phyloP scores from a whole-genome alignment of 768 basidiomycete species.

The Tylopilus sp. region DNA sequence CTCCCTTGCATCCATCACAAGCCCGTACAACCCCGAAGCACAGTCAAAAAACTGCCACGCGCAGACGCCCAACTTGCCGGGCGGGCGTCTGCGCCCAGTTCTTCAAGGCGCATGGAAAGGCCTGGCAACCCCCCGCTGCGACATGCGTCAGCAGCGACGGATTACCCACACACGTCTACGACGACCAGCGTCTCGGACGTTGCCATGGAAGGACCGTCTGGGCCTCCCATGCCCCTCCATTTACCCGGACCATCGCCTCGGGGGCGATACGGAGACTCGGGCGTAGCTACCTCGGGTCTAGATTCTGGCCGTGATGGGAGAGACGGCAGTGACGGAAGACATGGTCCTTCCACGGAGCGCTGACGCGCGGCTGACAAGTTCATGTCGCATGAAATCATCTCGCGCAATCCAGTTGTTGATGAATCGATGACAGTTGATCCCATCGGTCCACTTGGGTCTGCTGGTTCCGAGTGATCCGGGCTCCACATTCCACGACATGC shows the following conservation, averaged over 20 bases:
- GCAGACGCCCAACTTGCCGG: constrained; percentile 70
- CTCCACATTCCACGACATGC: constrained; percentile 13
- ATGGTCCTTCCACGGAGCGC: constrained; percentile 28
- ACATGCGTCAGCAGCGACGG: constrained; percentile 28
- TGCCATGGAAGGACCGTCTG: constrained; percentile 29
- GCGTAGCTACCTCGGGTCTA: constrained; percentile 17
- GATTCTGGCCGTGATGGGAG: constrained; percentile 35
- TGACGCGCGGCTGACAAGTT: constrained; percentile 11
- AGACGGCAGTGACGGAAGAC: constrained; percentile 29
- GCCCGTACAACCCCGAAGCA: constrained; percentile 35
- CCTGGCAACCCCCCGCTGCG: constrained; percentile 40
- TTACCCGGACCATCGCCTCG: constrained; percentile 31
- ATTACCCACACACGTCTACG: constrained; percentile 23
- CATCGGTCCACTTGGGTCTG: constrained; percentile 1
- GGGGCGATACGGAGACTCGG: constrained; percentile 35
- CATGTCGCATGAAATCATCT: background rate
- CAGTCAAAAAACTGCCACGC: constrained; percentile 76
- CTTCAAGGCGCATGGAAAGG: constrained; percentile 30
- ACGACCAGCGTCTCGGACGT: constrained; percentile 20
- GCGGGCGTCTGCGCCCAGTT: constrained; percentile 73
- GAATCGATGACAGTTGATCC: constrained; percentile 5
- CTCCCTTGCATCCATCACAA: constrained; percentile 40
- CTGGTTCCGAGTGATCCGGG: constrained; percentile 14
- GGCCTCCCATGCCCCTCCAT: constrained; percentile 32
- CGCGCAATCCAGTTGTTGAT: background rate